These are phyloP conservation scores for Pyronema omphalodes DNA, from an alignment of 495 filamentous ascomycete genomes.

Conservation along the genomic window DNA sequence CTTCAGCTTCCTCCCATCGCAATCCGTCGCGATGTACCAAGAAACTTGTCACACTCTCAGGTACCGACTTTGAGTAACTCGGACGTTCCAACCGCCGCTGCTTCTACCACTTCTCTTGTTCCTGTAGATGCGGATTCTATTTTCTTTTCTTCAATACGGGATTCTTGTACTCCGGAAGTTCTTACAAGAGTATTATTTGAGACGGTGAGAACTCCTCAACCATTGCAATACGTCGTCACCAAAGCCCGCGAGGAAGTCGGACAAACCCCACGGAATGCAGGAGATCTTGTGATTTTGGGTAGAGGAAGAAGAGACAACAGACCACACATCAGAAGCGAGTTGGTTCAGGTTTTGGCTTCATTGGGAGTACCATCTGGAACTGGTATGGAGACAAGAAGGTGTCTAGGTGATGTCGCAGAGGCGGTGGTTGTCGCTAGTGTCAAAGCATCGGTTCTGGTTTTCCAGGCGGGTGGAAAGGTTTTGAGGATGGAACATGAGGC, in stretches of 20 bases:
- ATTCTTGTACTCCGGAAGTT: conserved; percentile 42
- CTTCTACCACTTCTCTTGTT: conserved; percentile 1
- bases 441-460: conserved; percentile 56
- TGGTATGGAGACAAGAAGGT: conserved; percentile 35
- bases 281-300: conserved; percentile 63
- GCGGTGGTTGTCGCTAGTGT: conserved; percentile 40
- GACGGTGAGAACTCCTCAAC: conserved; percentile 14
- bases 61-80: conserved; percentile 13
- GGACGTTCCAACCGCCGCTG: conserved; percentile 16
- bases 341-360: conserved; percentile 12
- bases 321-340: conserved; percentile 18
- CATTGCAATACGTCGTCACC: conserved; percentile 24
- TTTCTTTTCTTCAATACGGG: conserved; percentile 44
- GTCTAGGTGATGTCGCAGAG: conserved; percentile 51
- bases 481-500: conserved; percentile 5
- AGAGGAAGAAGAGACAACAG: conserved; percentile 28
- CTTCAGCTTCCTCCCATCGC: conserved; percentile 21
- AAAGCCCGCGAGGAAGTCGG: conserved; percentile 43
- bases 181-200: conserved; percentile 43
- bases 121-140: conserved; percentile 31
- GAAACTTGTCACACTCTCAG: conserved; percentile 12
- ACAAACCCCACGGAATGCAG: conserved; percentile 45
- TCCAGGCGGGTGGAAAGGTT: conserved; percentile 41
- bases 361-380: conserved; percentile 19
- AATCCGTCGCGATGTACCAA: conserved; percentile 7